Conservation (phyloP, 441 rosid species). For the Croton laevigatus region DNA sequence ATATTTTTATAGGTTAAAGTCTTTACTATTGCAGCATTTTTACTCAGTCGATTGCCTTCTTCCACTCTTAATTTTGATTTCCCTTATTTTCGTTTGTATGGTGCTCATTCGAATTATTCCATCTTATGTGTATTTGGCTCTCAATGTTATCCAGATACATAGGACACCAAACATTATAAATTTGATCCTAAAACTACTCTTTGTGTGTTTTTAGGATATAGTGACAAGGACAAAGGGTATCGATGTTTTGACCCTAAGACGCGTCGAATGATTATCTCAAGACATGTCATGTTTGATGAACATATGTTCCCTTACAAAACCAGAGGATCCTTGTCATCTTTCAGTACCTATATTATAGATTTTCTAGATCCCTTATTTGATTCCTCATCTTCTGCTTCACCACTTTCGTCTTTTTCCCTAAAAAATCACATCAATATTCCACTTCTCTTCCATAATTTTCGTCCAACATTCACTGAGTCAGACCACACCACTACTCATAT, state of each 20-base stretch:
- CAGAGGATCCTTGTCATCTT: not conserved
- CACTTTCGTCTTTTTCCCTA: not conserved
- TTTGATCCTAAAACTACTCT: too few relatives aligned
- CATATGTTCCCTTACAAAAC: constrained; percentile 1
- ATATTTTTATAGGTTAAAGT: constrained; percentile 4
- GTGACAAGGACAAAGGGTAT: too few relatives aligned
- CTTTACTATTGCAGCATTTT: constrained; percentile 2
- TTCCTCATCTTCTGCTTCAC: not conserved
- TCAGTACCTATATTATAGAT: not conserved
- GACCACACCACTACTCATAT: too few relatives aligned
- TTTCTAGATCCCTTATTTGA: not conserved
- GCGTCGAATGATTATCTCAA: not conserved
- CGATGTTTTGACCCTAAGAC: not conserved
- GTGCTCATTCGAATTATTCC: not conserved
- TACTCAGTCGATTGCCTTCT: constrained; percentile 13
- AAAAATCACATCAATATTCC: not conserved
- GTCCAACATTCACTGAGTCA: too few relatives aligned
- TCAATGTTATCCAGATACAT: not conserved
- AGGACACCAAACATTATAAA: not conserved
- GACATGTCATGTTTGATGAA: not conserved
- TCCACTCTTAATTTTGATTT: not conserved
- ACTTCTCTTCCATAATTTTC: not conserved
- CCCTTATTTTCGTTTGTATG: not conserved
- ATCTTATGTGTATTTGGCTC: not conserved
- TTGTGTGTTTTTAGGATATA: too few relatives aligned